phyloP scores from a whole-genome alignment of 1,284 basidiomycete species.

The Athelia sp. region DNA sequence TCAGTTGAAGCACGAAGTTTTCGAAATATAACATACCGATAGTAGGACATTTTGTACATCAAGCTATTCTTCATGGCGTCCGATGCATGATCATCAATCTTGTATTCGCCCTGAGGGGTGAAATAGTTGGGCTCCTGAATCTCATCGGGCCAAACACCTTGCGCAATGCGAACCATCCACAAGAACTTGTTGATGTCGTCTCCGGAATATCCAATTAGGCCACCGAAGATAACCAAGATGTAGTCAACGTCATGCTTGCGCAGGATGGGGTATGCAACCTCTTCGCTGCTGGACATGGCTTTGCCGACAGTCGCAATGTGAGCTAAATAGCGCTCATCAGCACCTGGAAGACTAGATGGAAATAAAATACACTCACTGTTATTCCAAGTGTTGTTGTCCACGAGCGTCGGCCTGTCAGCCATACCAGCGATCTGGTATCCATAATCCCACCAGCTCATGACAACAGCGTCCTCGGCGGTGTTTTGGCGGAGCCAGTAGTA shows the following conservation, averaged over 20 bases:
- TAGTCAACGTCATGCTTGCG: conserved; percentile 98
- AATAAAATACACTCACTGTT: conserved; percentile 67
- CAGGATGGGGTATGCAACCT: conserved; percentile 94
- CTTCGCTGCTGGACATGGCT: conserved; percentile 94
- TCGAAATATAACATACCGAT: conserved; percentile 52
- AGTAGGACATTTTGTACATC: conserved; percentile 99
- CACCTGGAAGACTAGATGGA: conserved; percentile 5
- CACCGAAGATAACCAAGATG: conserved; percentile 96
- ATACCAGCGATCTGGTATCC: conserved; percentile 99
- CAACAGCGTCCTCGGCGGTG: conserved; percentile 86
- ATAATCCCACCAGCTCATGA: conserved; percentile 99
- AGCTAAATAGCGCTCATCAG: conserved; percentile 35
- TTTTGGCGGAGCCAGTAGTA: conserved; percentile 99
- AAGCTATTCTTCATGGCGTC: conserved; percentile 92
- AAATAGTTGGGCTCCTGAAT: conserved; percentile 95
- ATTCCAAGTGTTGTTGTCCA: conserved; percentile 99
- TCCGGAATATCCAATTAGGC: conserved; percentile 93
- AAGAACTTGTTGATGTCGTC: conserved; percentile 99
- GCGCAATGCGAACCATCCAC: conserved; percentile 98
- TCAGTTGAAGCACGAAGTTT: conserved; percentile 2
- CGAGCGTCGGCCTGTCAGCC: conserved; percentile 95
- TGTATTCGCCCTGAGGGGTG: conserved; percentile 91
- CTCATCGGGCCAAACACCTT: conserved; percentile 99
- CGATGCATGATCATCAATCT: conserved; percentile 84
- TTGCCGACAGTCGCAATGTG: conserved; percentile 97